These are phyloP conservation scores for Mitragyna speciosa DNA, from an alignment of 257 asterid species.

Conservation along the genomic window DNA sequence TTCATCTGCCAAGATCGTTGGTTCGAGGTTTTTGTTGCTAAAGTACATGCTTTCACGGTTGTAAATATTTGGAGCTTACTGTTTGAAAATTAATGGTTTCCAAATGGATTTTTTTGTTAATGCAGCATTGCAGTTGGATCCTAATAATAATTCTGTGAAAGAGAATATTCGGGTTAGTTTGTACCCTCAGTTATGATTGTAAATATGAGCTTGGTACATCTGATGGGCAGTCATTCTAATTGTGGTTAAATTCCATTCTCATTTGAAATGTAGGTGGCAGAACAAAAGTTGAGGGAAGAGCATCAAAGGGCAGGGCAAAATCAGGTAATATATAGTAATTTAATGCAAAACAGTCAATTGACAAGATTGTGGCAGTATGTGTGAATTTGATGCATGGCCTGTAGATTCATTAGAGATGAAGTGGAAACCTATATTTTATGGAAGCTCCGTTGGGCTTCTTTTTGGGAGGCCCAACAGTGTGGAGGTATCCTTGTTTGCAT, in stretches of 20 bases:
- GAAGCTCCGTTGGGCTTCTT: background rate
- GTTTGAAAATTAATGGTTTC: constrained; percentile 11
- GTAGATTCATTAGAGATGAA: background rate
- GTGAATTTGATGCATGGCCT: background rate
- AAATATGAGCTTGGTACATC: constrained; percentile 8
- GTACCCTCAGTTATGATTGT: constrained; percentile 15
- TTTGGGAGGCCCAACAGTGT: background rate
- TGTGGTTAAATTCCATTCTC: constrained; percentile 12
- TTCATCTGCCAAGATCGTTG: background rate
- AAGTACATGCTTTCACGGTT: background rate
- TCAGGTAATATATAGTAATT: constrained; percentile 44
- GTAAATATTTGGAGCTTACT: background rate
- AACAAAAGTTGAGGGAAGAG: constrained; percentile 60
- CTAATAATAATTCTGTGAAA: constrained; percentile 59
- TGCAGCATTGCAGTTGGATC: constrained; percentile 80
- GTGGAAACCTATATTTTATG: background rate
- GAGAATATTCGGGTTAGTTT: constrained; percentile 79
- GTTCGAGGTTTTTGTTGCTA: background rate
- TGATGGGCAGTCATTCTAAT: background rate
- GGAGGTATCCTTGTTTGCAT: background rate
- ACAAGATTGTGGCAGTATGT: background rate
- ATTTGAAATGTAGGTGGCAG: constrained; percentile 55
- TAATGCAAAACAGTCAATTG: background rate
- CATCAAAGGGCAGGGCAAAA: constrained; percentile 49
- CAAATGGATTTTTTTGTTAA: constrained; percentile 9